Conservation (phyloP, 371 early-diverging fungal genomes). For the Haplosporangium sp. region DNA sequence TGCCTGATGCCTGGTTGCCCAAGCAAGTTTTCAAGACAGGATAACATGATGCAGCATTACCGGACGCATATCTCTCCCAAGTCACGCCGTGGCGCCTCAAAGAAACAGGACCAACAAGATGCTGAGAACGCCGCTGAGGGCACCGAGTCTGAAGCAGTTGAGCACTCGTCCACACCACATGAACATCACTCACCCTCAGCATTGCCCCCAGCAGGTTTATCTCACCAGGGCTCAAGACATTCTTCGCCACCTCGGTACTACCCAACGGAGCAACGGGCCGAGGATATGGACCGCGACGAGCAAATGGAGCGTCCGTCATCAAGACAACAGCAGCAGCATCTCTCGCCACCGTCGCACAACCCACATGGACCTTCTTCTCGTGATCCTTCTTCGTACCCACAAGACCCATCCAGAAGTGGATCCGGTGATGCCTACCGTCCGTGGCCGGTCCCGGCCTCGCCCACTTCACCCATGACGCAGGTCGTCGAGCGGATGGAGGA, state of each 20-base stretch:
- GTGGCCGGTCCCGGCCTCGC: slow-evolving; percentile 31
- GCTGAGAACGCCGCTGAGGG: not conserved
- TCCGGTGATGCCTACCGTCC: not conserved
- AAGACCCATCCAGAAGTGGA: not conserved
- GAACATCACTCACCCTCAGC: slow-evolving; percentile 5
- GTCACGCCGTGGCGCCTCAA: slow-evolving; percentile 63
- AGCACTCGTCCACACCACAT: not conserved
- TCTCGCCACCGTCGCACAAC: slow-evolving; percentile 6
- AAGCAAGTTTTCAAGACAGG: slow-evolving; percentile 89
- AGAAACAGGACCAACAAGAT: slow-evolving; percentile 27
- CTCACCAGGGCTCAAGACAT: slow-evolving; percentile 25
- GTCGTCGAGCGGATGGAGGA: slow-evolving; percentile 38
- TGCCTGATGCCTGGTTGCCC: slow-evolving; percentile 86
- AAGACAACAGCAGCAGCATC: slow-evolving; percentile 14
- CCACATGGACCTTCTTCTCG: not conserved
- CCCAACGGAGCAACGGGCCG: slow-evolving; percentile 3
- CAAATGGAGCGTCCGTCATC: slow-evolving; percentile 6
- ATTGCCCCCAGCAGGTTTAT: slow-evolving; percentile 10
- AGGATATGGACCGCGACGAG: slow-evolving; percentile 34
- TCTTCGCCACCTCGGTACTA: slow-evolving; percentile 26
- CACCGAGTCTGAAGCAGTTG: slow-evolving; percentile 7
- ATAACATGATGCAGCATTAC: slow-evolving; percentile 94
- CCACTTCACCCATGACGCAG: slow-evolving; percentile 39
- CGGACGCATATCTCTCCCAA: slow-evolving; percentile 86
- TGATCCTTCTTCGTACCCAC: not conserved